Conservation (phyloP, 495 filamentous ascomycete genomes). For the Aspergillus funiculosus region DNA sequence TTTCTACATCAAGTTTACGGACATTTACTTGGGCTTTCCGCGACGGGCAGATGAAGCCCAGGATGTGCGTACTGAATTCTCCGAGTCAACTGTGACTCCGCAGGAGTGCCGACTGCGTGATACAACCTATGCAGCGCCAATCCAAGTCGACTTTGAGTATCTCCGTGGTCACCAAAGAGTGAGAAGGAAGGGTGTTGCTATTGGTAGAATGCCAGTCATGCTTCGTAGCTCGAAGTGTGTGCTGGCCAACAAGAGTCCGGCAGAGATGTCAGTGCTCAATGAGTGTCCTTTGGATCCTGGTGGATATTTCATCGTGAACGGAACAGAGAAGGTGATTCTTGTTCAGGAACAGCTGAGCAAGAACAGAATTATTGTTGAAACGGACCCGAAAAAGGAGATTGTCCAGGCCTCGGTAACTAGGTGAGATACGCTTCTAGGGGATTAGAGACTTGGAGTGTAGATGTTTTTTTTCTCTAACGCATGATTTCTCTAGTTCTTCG, state of each 20-base stretch:
- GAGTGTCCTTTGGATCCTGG: conserved; percentile 95
- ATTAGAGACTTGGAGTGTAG: not conserved
- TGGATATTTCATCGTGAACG: conserved; percentile 96
- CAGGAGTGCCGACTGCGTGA: conserved; percentile 95
- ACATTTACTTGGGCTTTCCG: conserved; percentile 77
- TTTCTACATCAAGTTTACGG: conserved; percentile 83
- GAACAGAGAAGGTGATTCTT: conserved; percentile 96
- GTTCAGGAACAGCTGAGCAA: conserved; percentile 98
- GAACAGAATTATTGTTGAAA: conserved; percentile 95
- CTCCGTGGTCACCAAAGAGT: conserved; percentile 67
- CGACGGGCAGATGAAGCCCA: conserved; percentile 63
- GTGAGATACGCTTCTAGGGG: conserved; percentile 29
- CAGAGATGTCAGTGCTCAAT: conserved; percentile 77
- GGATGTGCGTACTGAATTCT: conserved; percentile 49
- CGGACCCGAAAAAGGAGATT: conserved; percentile 79
- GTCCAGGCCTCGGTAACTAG: conserved; percentile 94
- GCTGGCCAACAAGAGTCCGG: conserved; percentile 69
- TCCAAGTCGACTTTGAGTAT: conserved; percentile 84
- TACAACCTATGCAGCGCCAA: conserved; percentile 89
- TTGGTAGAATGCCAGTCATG: conserved; percentile 94
- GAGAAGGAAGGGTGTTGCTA: conserved; percentile 61
- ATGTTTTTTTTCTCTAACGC: not conserved
- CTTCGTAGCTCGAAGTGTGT: conserved; percentile 90
- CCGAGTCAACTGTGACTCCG: conserved; percentile 58
- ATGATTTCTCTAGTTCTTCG: conserved; percentile 66